Conservation (phyloP, 176 grass and related monocot genomes). For the Triticum turgidum region DNA sequence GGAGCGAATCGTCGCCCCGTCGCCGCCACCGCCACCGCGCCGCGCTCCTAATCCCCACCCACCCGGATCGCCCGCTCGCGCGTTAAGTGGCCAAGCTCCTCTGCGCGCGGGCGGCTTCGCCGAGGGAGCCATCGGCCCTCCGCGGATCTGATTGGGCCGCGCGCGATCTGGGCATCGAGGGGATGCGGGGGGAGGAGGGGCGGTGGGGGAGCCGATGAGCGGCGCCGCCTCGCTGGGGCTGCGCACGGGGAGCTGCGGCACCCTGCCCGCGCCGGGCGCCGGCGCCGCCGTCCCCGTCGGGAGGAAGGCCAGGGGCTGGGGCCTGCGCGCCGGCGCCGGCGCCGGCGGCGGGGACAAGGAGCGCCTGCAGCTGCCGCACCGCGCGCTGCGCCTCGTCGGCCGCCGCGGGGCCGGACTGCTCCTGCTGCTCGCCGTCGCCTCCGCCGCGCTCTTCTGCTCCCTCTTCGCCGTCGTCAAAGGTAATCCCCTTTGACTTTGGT, state of each 20-base stretch:
- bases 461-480: conserved; percentile 78
- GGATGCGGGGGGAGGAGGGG: conserved; percentile 23
- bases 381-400: conserved; percentile 68
- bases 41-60: conserved; percentile 44
- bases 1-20: not conserved
- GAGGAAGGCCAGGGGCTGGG: conserved; percentile 26
- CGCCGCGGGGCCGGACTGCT: conserved; percentile 70
- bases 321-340: conserved; percentile 45
- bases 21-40: conserved; percentile 27
- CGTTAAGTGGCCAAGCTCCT: not conserved
- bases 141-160: not conserved
- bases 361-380: conserved; percentile 56
- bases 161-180: conserved; percentile 16
- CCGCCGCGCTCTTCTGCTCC: conserved; percentile 61
- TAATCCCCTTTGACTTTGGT: not conserved
- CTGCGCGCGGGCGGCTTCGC: not conserved
- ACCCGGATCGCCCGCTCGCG: not conserved
- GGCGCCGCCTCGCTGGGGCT: conserved; percentile 66
- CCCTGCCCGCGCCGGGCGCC: conserved; percentile 21
- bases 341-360: conserved; percentile 53
- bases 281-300: not conserved
- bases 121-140: not conserved
- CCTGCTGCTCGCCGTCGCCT: conserved; percentile 67
- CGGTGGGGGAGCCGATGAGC: conserved; percentile 44
- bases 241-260: conserved; percentile 74